These are phyloP conservation scores for Monosporascus sp. DNA, from an alignment of 2,329 filamentous ascomycete species.

Conservation along the genomic window DNA sequence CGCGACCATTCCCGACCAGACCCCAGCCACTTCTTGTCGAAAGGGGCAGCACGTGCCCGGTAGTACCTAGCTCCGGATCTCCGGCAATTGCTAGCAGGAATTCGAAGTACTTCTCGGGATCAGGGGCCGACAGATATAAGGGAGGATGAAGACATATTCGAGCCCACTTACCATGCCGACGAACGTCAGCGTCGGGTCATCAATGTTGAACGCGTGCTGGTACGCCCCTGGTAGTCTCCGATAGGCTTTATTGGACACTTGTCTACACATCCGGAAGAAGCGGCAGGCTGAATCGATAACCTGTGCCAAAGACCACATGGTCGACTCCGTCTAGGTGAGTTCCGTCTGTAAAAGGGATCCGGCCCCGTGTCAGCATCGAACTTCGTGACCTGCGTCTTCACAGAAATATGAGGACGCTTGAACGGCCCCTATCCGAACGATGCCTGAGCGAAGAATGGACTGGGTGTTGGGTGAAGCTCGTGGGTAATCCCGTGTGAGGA, in stretches of 20 bases:
- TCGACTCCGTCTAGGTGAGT: constrained; percentile 44
- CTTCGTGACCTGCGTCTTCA: constrained; percentile 38
- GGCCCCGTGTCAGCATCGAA: constrained; percentile 31
- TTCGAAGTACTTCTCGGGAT: constrained; percentile 32
- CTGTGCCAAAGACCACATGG: constrained; percentile 54
- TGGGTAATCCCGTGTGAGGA: constrained; percentile 53
- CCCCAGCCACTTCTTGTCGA: constrained; percentile 32
- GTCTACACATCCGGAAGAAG: constrained; percentile 44
- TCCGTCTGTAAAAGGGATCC: constrained; percentile 44
- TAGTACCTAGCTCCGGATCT: constrained; percentile 30
- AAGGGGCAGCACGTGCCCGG: constrained; percentile 35
- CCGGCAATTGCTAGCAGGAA: constrained; percentile 35
- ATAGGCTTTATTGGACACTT: constrained; percentile 30
- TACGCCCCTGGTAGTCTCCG: constrained; percentile 29
- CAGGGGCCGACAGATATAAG: no score
- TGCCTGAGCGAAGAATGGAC: constrained; percentile 42
- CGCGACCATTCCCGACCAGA: constrained; percentile 25
- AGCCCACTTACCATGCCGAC: constrained; percentile 27
- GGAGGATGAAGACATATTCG: neutral
- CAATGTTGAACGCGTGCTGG: constrained; percentile 30
- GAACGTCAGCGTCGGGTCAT: constrained; percentile 28
- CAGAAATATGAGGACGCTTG: constrained; percentile 42
- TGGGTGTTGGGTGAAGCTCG: constrained; percentile 42
- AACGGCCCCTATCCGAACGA: constrained; percentile 54
- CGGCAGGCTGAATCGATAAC: constrained; percentile 52